Percentiles rank a stretch among this genome's conserved stretches.
Conservation (phyloP, 1,284 basidiomycete genomes). For the Malassezia vespertilionis region DNA sequence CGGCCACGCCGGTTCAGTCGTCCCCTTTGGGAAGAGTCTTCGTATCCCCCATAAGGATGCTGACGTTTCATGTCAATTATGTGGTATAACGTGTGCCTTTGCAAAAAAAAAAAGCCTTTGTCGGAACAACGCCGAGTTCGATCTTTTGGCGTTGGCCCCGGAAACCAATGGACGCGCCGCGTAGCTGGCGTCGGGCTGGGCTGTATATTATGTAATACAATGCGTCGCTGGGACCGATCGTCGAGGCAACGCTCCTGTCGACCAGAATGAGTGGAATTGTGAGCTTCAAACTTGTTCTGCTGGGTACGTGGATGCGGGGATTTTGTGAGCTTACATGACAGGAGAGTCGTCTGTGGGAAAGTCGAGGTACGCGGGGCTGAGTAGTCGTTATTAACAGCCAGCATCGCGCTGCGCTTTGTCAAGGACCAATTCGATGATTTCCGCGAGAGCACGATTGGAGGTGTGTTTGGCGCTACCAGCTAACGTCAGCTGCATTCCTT, state of each 20-base stretch:
- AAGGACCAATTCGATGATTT: conserved; percentile 97
- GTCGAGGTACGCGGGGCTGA: conserved; percentile 54
- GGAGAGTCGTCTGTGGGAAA: conserved; percentile 93
- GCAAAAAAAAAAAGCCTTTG: background rate
- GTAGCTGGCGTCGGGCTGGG: no score
- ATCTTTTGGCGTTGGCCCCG: background rate
- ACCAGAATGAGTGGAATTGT: conserved; percentile 15
- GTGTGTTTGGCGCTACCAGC: conserved; percentile 10
- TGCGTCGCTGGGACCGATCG: no score
- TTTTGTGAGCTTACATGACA: background rate
- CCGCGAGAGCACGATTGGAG: conserved; percentile 55
- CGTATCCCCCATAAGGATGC: conserved; percentile 70
- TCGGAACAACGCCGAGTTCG: background rate
- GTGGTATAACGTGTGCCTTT: no score
- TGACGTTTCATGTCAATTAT: conserved; percentile 81
- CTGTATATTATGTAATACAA: no score
- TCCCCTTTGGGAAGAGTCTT: conserved; percentile 49
- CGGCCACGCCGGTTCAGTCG: conserved; percentile 12
- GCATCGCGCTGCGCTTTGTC: conserved; percentile 85
- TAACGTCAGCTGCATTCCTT: conserved; percentile 63
- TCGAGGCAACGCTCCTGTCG: background rate
- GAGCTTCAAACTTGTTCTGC: conserved; percentile 66
- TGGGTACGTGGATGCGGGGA: conserved; percentile 55
- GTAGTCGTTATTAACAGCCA: background rate
- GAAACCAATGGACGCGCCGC: background rate